phyloP scores from a whole-genome alignment of 257 asterid genomes.

The Petunia axillaris region DNA sequence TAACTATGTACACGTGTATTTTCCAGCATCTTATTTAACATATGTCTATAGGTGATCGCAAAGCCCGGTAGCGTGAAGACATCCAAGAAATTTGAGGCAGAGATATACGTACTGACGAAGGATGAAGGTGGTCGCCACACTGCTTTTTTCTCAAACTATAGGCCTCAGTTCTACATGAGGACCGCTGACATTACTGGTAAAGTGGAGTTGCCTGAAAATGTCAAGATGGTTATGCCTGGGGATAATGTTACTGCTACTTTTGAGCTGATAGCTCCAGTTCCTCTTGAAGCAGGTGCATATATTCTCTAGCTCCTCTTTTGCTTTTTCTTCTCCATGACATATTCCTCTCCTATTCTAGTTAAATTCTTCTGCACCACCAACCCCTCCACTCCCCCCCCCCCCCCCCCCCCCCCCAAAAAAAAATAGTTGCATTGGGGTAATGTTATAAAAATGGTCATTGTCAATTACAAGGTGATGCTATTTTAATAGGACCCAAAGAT shows the following conservation, averaged over 20 bases:
- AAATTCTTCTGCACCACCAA: background rate
- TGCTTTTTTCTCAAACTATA: conserved; percentile 92
- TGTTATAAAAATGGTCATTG: background rate
- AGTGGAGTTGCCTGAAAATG: conserved; percentile 94
- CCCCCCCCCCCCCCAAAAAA: too few species aligned
- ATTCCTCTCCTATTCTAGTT: background rate
- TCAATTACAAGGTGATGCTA: background rate
- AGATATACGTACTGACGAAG: conserved; percentile 94
- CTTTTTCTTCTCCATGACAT: background rate
- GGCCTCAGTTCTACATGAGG: conserved; percentile 96
- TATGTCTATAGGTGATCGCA: conserved; percentile 74
- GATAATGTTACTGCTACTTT: conserved; percentile 97
- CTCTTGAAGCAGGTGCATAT: conserved; percentile 78
- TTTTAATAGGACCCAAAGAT: background rate
- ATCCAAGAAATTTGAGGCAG: conserved; percentile 93
- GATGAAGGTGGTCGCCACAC: conserved; percentile 99
- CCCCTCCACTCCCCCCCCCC: too few species aligned
- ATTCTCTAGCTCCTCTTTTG: background rate
- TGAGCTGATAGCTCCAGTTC: conserved; percentile 86
- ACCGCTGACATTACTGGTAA: conserved; percentile 99
- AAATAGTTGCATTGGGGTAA: background rate
- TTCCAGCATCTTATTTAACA: conserved; percentile 14
- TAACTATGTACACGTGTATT: background rate
- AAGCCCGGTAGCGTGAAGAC: conserved; percentile 84
- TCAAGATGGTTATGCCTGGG: conserved; percentile 99